Percentiles rank a stretch among this genome's conserved stretches.
Conservation (phyloP, 2,329 filamentous ascomycete species). For the Cladosporium cucumerinum region DNA sequence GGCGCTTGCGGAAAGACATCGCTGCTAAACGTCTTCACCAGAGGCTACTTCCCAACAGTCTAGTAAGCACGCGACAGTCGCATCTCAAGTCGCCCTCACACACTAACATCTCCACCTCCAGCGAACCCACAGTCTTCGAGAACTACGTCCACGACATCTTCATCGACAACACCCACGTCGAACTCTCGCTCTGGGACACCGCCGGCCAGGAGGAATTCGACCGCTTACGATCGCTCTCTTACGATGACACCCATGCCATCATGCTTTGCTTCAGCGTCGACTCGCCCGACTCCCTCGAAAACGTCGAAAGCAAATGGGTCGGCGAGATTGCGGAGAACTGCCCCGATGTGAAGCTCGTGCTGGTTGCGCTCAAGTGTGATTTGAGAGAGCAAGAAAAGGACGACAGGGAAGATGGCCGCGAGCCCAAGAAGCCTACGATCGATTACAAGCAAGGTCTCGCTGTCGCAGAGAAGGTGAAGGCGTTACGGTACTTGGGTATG, state of each 20-base stretch:
- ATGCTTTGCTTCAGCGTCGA: constrained; percentile 99
- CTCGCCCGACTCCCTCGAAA: constrained; percentile 92
- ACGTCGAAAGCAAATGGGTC: constrained; percentile 98
- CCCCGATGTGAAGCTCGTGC: constrained; percentile 87
- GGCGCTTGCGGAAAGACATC: constrained; percentile 97
- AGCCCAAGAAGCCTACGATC: constrained; percentile 63
- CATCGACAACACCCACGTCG: constrained; percentile 94
- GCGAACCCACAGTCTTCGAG: constrained; percentile 95
- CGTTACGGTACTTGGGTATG: constrained; percentile 80
- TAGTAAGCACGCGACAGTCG: constrained; percentile 58
- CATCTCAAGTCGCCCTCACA: background rate
- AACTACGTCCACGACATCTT: constrained; percentile 99
- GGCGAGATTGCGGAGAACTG: constrained; percentile 98
- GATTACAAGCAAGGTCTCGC: constrained; percentile 88
- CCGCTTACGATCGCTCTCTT: constrained; percentile 87
- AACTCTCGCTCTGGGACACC: constrained; percentile 96
- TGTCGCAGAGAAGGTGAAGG: constrained; percentile 86
- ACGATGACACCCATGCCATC: constrained; percentile 96
- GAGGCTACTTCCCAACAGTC: constrained; percentile 97
- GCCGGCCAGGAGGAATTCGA: constrained; percentile 99
- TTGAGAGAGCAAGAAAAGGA: constrained; percentile 74
- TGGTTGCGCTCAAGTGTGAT: constrained; percentile 96
- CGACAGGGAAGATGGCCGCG: constrained; percentile 57
- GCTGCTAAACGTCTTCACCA: constrained; percentile 94
- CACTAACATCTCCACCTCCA: constrained; percentile 31